Evolutionary conservation across 331 rosid species (phyloP), one percentile per base, ranked within the genome.

Genomic region (Phaseolus coccineus): DNA sequence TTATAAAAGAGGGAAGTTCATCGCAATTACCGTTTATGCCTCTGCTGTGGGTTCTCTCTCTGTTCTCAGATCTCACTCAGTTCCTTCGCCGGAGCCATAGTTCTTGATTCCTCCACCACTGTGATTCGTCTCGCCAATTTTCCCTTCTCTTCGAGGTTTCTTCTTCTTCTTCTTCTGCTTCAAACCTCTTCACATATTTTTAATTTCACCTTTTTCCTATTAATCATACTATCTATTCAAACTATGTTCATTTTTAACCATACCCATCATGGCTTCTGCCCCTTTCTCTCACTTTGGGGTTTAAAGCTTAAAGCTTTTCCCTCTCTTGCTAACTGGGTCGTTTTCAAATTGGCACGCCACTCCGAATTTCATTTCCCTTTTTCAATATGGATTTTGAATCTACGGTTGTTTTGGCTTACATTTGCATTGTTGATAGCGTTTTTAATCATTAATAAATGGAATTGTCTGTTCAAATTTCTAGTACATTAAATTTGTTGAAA

Each of bases 21-120:
- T 28, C 13, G 14, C 4, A 14, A 33, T 4, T 24, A n/a, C 50
- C 13, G 14, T 3, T 80, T 53, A 53, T 48, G 81, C 68, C 19
- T 81, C 11, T 48, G 70, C 42, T 11, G 51, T 74, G 30, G 39
- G 35, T 53, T 46, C 56, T 5, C 39, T 56, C 76, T 27, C 44
- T 46, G 35, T 15, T 82, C 82, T 71, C 76, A 55, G 76, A 63
- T 77, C 86, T 57, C 71, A 56, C 82, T 57, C 71, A 56, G 24
- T 31, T 72, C 65, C 70, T 35, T 83, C 24, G n/a, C 64, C 75
- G 39, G 63, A 61, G 44, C 46, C 69, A 15, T 48, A 9, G 27
- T 71, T 80, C 31, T 69, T 75, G 1, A 3, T 52, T 44, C 31
- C 44, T 40, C 30, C 5, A 39, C 39, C 31, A 40, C 57, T 59